A percentile compares a stretch with the other conserved stretches of the same genome.
phyloP scores from a whole-genome alignment of 352 stramenopile genomes.

The Phytophthora vignae region DNA sequence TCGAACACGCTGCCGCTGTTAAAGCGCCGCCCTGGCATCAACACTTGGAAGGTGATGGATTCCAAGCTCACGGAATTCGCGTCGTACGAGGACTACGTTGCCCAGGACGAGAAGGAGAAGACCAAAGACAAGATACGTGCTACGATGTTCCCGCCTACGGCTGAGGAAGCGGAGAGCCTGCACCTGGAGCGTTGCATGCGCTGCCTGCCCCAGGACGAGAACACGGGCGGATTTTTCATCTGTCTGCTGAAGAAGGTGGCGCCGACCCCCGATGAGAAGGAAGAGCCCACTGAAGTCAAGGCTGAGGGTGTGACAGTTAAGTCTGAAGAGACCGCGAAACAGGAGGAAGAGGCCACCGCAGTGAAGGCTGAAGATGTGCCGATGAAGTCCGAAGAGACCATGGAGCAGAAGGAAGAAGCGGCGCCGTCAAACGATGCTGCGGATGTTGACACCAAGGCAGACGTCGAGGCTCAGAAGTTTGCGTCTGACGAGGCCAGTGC shows the following conservation, averaged over 20 bases:
- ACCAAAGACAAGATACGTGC: constrained; percentile 83
- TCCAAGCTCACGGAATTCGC: constrained; percentile 85
- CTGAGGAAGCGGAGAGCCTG: constrained; percentile 73
- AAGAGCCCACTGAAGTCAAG: constrained; percentile 1
- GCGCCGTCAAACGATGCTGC: constrained; percentile 17
- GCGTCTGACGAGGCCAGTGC: constrained; percentile 14
- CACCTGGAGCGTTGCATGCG: constrained; percentile 96
- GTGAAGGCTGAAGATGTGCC: background rate
- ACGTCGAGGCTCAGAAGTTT: constrained; percentile 16
- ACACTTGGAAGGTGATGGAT: constrained; percentile 94
- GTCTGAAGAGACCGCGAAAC: no score
- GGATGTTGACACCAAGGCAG: constrained; percentile 35
- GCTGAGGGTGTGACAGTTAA: background rate
- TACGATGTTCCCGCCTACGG: constrained; percentile 92
- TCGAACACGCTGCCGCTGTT: constrained; percentile 82
- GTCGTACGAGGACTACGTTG: constrained; percentile 73
- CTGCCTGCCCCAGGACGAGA: constrained; percentile 95
- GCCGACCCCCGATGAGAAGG: constrained; percentile 55
- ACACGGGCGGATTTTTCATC: constrained; percentile 99
- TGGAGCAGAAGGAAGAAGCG: constrained; percentile 16
- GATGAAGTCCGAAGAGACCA: constrained; percentile 30
- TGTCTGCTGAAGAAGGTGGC: constrained; percentile 95
- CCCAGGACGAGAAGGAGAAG: constrained; percentile 60
- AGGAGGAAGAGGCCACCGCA: constrained; percentile 22
- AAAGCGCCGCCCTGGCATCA: constrained; percentile 87